These are phyloP conservation scores for Rhizophagus clarus DNA, from an alignment of 192 early-diverging fungal species.

Conservation along the genomic window DNA sequence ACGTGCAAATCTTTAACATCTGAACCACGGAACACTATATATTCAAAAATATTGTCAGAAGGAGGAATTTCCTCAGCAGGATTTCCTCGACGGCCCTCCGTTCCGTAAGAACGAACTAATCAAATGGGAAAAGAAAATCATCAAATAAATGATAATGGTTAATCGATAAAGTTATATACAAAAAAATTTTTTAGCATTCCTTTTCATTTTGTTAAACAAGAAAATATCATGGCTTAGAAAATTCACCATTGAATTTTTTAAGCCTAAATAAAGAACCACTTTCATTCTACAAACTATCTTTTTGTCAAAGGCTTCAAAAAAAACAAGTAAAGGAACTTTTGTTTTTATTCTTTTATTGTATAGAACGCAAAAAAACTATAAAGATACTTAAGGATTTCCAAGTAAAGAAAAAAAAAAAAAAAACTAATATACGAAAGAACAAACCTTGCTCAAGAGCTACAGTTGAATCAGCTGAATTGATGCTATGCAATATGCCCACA, in stretches of 20 bases:
- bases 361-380: not conserved
- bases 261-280: not conserved
- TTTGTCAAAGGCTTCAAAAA: not conserved
- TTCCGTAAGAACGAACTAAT: slow-evolving; percentile 90
- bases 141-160: not conserved
- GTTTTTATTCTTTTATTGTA: not conserved
- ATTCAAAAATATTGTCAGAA: slow-evolving; percentile 83
- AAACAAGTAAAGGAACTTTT: not conserved
- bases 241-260: too few relatives aligned
- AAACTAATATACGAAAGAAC: not conserved
- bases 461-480: slow-evolving; percentile 84
- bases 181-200: too few relatives aligned
- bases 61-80: slow-evolving; percentile 85
- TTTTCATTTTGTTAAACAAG: too few relatives aligned
- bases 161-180: not conserved
- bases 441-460: slow-evolving; percentile 89
- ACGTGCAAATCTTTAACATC: slow-evolving; percentile 88
- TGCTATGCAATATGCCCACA: slow-evolving; percentile 82
- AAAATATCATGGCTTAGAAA: too few relatives aligned
- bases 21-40: slow-evolving; percentile 91
- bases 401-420: not conserved
- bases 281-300: not conserved
- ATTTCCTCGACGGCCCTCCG: slow-evolving; percentile 84
- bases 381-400: not conserved
- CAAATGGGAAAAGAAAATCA: not conserved